Evolutionary conservation across 352 stramenopile genomes (phyloP).

Genomic region (Plasmopara viticola): DNA sequence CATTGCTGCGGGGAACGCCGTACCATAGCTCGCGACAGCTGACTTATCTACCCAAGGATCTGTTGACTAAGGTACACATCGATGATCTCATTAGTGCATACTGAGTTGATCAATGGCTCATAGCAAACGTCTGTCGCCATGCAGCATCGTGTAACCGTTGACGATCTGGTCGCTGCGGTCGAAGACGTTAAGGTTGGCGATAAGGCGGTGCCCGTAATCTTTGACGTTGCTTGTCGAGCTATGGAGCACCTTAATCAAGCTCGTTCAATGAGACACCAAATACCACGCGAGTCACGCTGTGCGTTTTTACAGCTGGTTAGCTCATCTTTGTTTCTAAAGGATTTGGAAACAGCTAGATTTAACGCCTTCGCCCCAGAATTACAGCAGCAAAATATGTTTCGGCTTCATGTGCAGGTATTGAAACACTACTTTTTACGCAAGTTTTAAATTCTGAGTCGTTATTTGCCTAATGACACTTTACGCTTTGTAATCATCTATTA

Average conservation of each 20-base stretch:
- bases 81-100: neutral
- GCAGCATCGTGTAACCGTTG: slow-evolving; percentile 41
- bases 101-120: neutral
- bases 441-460: slow-evolving; percentile 37
- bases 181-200: slow-evolving; percentile 55
- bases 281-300: slow-evolving; percentile 44
- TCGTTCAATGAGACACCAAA: slow-evolving; percentile 41
- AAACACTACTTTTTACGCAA: slow-evolving; percentile 77
- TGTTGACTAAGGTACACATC: slow-evolving; percentile 61
- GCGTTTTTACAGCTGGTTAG: slow-evolving; percentile 73
- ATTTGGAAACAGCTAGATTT: slow-evolving; percentile 71
- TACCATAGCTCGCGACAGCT: slow-evolving; percentile 63
- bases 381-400: slow-evolving; percentile 44
- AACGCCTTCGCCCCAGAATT: slow-evolving; percentile 67
- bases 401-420: slow-evolving; percentile 61
- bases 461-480: neutral
- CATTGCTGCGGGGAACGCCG: slow-evolving; percentile 67
- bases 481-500: too few relatives aligned
- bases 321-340: slow-evolving; percentile 49
- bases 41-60: slow-evolving; percentile 75
- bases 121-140: neutral
- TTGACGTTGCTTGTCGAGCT: slow-evolving; percentile 81
- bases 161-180: slow-evolving; percentile 52
- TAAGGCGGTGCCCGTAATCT: slow-evolving; percentile 78
- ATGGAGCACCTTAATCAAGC: slow-evolving; percentile 78